Evolutionary conservation across 495 filamentous ascomycete species (phyloP).

Genomic region (Podospora fimiseda): DNA sequence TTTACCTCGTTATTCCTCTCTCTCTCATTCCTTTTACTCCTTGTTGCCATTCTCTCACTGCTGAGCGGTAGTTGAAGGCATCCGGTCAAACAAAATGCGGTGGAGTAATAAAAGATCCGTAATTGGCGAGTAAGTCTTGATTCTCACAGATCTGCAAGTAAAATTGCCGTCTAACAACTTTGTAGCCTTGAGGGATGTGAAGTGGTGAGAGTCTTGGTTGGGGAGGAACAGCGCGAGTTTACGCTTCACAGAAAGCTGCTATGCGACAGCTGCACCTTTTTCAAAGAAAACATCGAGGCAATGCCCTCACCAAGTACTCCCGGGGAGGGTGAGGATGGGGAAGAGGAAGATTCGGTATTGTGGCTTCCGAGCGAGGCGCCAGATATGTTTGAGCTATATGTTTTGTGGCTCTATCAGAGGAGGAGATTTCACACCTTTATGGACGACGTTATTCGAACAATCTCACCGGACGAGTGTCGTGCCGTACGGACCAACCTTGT

Average conservation of each 20-base stretch:
- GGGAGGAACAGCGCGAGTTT: slow-evolving; percentile 36
- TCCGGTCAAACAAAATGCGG: slow-evolving; percentile 13
- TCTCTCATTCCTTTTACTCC: neutral
- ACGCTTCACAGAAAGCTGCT: slow-evolving; percentile 35
- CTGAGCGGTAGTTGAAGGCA: neutral
- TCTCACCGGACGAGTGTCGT: slow-evolving; percentile 20
- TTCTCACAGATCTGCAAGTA: too few species aligned
- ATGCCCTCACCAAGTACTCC: slow-evolving; percentile 15
- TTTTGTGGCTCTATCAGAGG: slow-evolving; percentile 39
- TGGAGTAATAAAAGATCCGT: slow-evolving; percentile 13
- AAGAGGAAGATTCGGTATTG: slow-evolving; percentile 25
- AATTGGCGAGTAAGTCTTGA: slow-evolving; percentile 15
- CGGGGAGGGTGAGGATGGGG: slow-evolving; percentile 2
- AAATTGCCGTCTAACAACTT: too few species aligned
- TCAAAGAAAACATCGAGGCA: slow-evolving; percentile 32
- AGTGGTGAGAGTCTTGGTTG: slow-evolving; percentile 36
- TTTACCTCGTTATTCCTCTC: neutral
- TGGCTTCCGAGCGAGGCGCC: slow-evolving; percentile 37
- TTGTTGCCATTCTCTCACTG: neutral
- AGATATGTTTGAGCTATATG: slow-evolving; percentile 42
- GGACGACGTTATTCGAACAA: slow-evolving; percentile 28
- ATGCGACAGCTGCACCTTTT: slow-evolving; percentile 33
- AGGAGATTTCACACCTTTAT: slow-evolving; percentile 31
- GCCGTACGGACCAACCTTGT: slow-evolving; percentile 33
- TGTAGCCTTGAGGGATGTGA: slow-evolving; percentile 25